phyloP scores from a whole-genome alignment of 371 early-diverging fungal genomes.

The Syncephalastrum monosporum region DNA sequence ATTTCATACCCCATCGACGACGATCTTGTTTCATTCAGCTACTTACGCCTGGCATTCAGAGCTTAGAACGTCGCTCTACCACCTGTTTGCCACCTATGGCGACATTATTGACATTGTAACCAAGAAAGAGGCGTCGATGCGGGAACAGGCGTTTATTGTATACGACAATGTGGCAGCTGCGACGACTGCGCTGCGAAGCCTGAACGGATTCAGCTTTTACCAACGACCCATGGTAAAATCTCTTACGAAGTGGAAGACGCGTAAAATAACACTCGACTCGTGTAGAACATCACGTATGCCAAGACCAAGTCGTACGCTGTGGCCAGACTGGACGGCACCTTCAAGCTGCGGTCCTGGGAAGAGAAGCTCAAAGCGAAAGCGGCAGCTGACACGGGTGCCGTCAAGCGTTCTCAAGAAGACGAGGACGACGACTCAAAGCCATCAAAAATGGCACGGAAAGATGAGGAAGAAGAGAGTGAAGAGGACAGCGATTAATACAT shows the following conservation, averaged over 20 bases:
- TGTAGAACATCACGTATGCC: constrained; percentile 75
- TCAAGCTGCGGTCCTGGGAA: constrained; percentile 28
- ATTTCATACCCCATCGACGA: not conserved
- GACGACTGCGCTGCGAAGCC: constrained; percentile 67
- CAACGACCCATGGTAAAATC: constrained; percentile 73
- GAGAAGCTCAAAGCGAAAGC: constrained; percentile 13
- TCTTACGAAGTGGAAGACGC: not conserved
- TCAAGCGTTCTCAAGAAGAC: constrained; percentile 23
- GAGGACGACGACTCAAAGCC: constrained; percentile 19
- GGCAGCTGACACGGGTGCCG: constrained; percentile 5
- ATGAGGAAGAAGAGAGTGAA: constrained; percentile 23
- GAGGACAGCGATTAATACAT: constrained; percentile 13
- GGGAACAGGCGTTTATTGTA: constrained; percentile 96
- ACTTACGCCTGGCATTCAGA: constrained; percentile 40
- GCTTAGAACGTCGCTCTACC: constrained; percentile 68
- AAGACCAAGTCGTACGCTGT: constrained; percentile 76
- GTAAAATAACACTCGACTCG: not conserved
- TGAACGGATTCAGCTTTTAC: constrained; percentile 78
- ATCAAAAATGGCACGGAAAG: constrained; percentile 25
- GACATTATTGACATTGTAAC: constrained; percentile 86
- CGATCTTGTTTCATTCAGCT: not conserved
- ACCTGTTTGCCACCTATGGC: constrained; percentile 82
- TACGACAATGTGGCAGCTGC: constrained; percentile 80
- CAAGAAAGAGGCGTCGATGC: constrained; percentile 73
- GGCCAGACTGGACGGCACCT: constrained; percentile 71